Conservation (phyloP, 2,329 filamentous ascomycete species). For the Nemania serpens region DNA sequence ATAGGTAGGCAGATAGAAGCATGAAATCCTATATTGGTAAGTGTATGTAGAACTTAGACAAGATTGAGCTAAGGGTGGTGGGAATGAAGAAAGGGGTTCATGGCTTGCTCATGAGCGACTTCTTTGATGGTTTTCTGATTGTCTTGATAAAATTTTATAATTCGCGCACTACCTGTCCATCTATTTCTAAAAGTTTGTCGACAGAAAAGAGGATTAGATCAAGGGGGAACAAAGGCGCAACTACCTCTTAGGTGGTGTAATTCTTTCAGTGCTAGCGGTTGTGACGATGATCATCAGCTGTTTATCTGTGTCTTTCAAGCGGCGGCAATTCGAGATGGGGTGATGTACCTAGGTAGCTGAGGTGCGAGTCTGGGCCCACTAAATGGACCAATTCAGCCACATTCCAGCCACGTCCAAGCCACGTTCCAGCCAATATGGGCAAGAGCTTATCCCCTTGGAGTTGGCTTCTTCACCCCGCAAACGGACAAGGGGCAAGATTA, state of each 20-base stretch:
- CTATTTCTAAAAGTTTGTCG: no score
- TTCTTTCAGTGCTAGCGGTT: neutral
- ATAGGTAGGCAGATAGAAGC: no score
- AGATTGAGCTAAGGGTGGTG: no score
- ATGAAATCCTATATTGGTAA: no score
- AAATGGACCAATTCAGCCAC: neutral
- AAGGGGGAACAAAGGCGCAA: neutral
- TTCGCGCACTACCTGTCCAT: no score
- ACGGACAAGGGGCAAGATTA: constrained; percentile 35
- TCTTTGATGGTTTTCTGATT: no score
- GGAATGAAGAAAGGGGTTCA: no score
- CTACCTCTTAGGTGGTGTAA: neutral
- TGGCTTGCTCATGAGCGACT: no score
- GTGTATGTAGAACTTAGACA: no score
- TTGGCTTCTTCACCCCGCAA: constrained; percentile 34
- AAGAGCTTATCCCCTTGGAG: neutral
- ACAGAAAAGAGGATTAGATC: neutral
- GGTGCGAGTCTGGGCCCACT: no score
- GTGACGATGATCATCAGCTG: constrained; percentile 4
- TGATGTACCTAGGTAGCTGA: constrained; percentile 14
- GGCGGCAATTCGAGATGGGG: constrained; percentile 14
- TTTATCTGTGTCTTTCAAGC: neutral
- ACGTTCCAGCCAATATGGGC: constrained; percentile 5
- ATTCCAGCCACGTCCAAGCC: constrained; percentile 7
- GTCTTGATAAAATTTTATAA: no score